A percentile compares a stretch with the other conserved stretches of the same genome.
phyloP scores from a whole-genome alignment of 2,329 filamentous ascomycete species.

The Rhinocladiella similis region DNA sequence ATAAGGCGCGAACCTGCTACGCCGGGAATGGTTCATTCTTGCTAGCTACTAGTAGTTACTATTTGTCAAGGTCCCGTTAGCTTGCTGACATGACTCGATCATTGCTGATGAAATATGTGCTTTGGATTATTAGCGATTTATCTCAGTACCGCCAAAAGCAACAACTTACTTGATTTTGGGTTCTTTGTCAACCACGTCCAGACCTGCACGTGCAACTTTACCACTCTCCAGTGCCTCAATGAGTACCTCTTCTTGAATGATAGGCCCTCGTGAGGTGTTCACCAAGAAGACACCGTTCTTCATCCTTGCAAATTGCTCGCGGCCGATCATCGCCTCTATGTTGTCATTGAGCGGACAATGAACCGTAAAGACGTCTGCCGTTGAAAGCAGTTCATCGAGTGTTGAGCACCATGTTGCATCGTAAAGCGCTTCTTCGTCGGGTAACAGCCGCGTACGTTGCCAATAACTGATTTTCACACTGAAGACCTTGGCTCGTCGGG shows the following conservation, averaged over 20 bases:
- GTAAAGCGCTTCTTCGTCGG: constrained; percentile 49
- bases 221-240: constrained; percentile 48
- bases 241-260: constrained; percentile 52
- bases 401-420: constrained; percentile 27
- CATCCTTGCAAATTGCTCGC: constrained; percentile 46
- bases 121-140: too few relatives aligned
- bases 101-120: neutral
- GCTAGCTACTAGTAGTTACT: too few relatives aligned
- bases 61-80: too few relatives aligned
- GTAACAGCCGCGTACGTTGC: constrained; percentile 64
- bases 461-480: constrained; percentile 75
- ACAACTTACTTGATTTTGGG: neutral
- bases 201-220: constrained; percentile 47
- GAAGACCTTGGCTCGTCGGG: constrained; percentile 68
- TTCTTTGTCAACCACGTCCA: constrained; percentile 29
- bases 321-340: constrained; percentile 35
- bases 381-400: constrained; percentile 35
- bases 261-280: constrained; percentile 52
- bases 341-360: constrained; percentile 25
- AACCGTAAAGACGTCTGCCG: constrained; percentile 37
- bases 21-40: too few relatives aligned
- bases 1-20: too few relatives aligned
- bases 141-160: too few relatives aligned
- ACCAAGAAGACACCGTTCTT: constrained; percentile 49
- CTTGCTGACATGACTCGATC: neutral